Base-by-base conservation (phyloP, 108 stramenopile genomes). In the Fragilariopsis cylindrus region DNA sequence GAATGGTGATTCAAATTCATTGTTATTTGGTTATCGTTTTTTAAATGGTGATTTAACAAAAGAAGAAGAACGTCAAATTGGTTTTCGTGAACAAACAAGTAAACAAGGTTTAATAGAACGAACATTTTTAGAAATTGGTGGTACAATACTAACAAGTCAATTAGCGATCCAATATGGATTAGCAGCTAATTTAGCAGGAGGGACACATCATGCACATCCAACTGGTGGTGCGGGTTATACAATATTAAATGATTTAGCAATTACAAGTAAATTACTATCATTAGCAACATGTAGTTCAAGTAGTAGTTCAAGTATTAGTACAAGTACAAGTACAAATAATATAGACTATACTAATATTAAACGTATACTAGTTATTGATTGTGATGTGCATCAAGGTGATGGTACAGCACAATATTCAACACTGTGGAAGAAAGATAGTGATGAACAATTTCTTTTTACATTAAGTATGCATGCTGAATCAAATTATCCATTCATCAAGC, bases 311-410 rank as follows among this genome's bases (percentile, higher is more conserved):
- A 30, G 75, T 77, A 19, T 1, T 21, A 21, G 30, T 30, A 0
- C 30, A 30, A 30, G 30, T 30, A 30, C 30, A 30, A 30, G 2
- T 30, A 30, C 30, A 30, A 30, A 30, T 30, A 30, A 2, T 30
- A 30, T 30, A 30, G 30, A 30, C 30, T 30, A 30, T 30, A 3
- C 63, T 19, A 39, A 13, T 5, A 73, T 89, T 13, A 60, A 87
- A 50, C 76, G 86, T n/a, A 89, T 95, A 11, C 64, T 93, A 52
- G 87, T 92, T 41, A 83, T 95, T 47, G 94, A 95, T 77, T 88
- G 88, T 47, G 94, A 95, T 75, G 94, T 92, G 4, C 94, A 95
- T 82, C 94, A 95, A 65, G 94, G 85, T 0, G 86, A 90, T 73
- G 89, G 89, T 3, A 87, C 86, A 11, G 84, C 83, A 53, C 47